Base-by-base conservation (phyloP, 2,329 filamentous ascomycete species). In the Cladosporium sp. region DNA sequence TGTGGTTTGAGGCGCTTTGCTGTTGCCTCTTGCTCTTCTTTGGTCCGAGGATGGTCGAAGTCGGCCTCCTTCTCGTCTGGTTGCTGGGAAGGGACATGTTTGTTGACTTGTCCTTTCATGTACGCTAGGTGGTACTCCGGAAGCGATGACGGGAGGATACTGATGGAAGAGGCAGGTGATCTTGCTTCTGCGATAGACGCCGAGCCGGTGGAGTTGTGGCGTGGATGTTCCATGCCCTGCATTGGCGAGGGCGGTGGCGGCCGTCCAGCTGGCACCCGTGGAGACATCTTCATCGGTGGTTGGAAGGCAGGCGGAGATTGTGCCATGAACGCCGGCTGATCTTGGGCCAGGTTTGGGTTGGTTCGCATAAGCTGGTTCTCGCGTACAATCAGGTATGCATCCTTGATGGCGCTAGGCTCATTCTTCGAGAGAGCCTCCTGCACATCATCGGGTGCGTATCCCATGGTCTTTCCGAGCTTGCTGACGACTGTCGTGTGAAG, bases 331-430 rank as follows among this genome's bases (percentile, higher is more conserved):
- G 81, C 82, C 68, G 81, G 82, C 69, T 82, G 80, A 71, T 78
- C 82, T 60, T 80, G 79, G 44, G 83, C 83, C 66, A 88, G 80
- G n/a, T 84, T 81, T 65, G 87, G 93, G 77, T 93, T 96, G 64
- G 89, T 89, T 77, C 93, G 91, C 93, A 98, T 98, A 77, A 98
- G 86, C 78, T 97, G 95, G 77, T 98, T 98, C 79, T 99, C 95
- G 62, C 94, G 88, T 29, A 99, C 92, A 77, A 99, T 99, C 80
- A 97, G 89, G 80, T 98, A 99, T 1, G 95, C 95, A 79, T 99
- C 95, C 80, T 99, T 99, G 83, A 99, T 97, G 12, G 95, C 93
- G 66, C 93, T 98, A 14, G 95, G 95, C 77, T 99, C 95, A 62
- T 95, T 89, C 65, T 92, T 93, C 73, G 91, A 90, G 68, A 99